phyloP scores from a whole-genome alignment of 2,329 filamentous ascomycete genomes.

The Clonostachys solani region DNA sequence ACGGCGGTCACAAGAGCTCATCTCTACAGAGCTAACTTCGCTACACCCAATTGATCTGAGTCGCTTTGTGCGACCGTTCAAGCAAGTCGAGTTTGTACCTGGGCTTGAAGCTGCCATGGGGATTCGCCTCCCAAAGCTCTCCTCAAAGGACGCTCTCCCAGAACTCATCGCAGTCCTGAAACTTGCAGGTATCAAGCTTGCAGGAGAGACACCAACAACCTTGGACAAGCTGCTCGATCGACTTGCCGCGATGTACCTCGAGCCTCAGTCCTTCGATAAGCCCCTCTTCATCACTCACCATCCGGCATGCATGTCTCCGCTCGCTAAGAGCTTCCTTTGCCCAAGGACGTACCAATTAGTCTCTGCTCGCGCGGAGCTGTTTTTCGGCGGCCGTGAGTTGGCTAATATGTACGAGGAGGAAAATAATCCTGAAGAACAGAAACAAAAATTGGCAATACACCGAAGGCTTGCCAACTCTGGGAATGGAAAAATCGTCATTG shows the following conservation, averaged over 20 bases:
- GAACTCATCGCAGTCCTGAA: slow-evolving; percentile 48
- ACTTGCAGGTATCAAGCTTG: slow-evolving; percentile 60
- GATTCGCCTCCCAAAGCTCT: slow-evolving; percentile 61
- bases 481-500: slow-evolving; percentile 19
- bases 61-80: slow-evolving; percentile 52
- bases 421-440: slow-evolving; percentile 84
- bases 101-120: slow-evolving; percentile 67
- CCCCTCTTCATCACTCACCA: slow-evolving; percentile 89
- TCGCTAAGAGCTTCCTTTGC: slow-evolving; percentile 82
- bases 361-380: slow-evolving; percentile 80
- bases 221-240: slow-evolving; percentile 73
- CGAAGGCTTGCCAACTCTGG: slow-evolving; percentile 27
- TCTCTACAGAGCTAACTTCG: slow-evolving; percentile 36
- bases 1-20: slow-evolving; percentile 40
- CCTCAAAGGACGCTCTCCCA: slow-evolving; percentile 46
- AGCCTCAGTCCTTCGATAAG: slow-evolving; percentile 61
- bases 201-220: slow-evolving; percentile 57
- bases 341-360: slow-evolving; percentile 65
- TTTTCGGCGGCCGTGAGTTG: slow-evolving; percentile 74
- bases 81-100: slow-evolving; percentile 76
- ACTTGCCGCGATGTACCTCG: slow-evolving; percentile 71
- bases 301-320: slow-evolving; percentile 83
- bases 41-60: slow-evolving; percentile 43
- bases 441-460: slow-evolving; percentile 70
- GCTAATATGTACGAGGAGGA: slow-evolving; percentile 99